Evolutionary conservation across 1,284 basidiomycete genomes (phyloP).

Genomic region (Apiotrichum siamense): DNA sequence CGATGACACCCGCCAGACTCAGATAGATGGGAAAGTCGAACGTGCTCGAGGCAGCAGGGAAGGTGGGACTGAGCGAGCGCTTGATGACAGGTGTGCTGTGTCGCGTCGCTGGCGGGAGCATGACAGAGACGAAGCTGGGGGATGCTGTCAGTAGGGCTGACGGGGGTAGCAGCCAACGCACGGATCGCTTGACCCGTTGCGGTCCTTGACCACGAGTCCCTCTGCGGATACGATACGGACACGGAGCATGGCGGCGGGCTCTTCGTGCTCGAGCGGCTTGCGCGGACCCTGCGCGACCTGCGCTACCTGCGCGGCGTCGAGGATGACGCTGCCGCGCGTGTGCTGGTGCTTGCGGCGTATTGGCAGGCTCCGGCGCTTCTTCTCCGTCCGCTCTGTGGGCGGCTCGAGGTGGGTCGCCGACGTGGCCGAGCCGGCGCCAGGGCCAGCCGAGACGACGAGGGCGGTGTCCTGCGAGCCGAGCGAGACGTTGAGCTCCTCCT

Average conservation of each 20-base stretch:
- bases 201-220: constrained; percentile 50
- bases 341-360: neutral
- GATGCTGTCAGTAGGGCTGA: constrained; percentile 72
- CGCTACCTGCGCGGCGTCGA: constrained; percentile 32
- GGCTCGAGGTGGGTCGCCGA: constrained; percentile 1
- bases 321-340: constrained; percentile 8
- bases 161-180: constrained; percentile 43
- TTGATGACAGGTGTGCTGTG: constrained; percentile 74
- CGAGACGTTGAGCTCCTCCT: constrained; percentile 1
- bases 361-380: neutral
- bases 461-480: neutral
- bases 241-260: constrained; percentile 44
- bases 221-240: constrained; percentile 48
- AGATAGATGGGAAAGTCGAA: constrained; percentile 80
- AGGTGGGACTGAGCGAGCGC: constrained; percentile 70
- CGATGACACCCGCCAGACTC: constrained; percentile 64
- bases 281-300: constrained; percentile 31
- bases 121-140: constrained; percentile 67
- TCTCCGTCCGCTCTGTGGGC: constrained; percentile 4
- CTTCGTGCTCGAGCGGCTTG: constrained; percentile 44
- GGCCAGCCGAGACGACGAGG: neutral
- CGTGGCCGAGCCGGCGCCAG: neutral
- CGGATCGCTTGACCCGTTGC: constrained; percentile 48
- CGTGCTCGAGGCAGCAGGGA: constrained; percentile 64
- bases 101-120: constrained; percentile 58